Percentiles rank a stretch among this genome's conserved stretches.
Evolutionary conservation across 2,329 filamentous ascomycete species (phyloP).

Genomic region (Xylaria sp.): DNA sequence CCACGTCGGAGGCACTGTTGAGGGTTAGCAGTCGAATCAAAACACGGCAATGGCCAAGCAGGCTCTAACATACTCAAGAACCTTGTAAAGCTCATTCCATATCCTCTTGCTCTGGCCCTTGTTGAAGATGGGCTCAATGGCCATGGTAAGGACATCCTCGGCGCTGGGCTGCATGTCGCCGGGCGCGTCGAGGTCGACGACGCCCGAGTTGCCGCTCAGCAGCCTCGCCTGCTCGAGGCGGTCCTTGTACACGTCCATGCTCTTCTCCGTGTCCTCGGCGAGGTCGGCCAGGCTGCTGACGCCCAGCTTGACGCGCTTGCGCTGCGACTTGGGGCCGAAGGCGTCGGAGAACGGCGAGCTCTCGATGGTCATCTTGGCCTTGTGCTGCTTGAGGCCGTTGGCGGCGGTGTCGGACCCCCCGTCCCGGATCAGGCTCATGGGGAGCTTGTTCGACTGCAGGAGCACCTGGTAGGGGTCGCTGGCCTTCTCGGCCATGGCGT

Average conservation of each 20-base stretch:
- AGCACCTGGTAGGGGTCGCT: constrained; percentile 91
- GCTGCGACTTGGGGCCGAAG: constrained; percentile 90
- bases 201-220: constrained; percentile 69
- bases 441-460: constrained; percentile 96
- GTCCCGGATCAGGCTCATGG: constrained; percentile 91
- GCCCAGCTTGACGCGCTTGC: constrained; percentile 88
- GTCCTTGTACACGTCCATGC: constrained; percentile 80
- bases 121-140: constrained; percentile 85
- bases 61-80: constrained; percentile 36
- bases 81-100: constrained; percentile 81
- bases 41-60: neutral
- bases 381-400: constrained; percentile 88
- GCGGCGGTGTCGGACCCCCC: constrained; percentile 56
- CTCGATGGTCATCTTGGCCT: constrained; percentile 92
- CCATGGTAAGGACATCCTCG: constrained; percentile 58
- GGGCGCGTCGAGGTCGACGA: constrained; percentile 51
- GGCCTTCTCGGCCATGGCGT: constrained; percentile 88
- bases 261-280: constrained; percentile 76
- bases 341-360: constrained; percentile 83
- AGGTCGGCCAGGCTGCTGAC: constrained; percentile 82
- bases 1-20: constrained; percentile 92
- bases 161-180: constrained; percentile 40
- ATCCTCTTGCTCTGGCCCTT: constrained; percentile 94
- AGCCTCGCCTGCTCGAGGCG: constrained; percentile 77
- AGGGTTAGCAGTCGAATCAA: constrained; percentile 39